Evolutionary conservation across 345 rosid species (phyloP).

Genomic region (Abelmoschus esculentus): DNA sequence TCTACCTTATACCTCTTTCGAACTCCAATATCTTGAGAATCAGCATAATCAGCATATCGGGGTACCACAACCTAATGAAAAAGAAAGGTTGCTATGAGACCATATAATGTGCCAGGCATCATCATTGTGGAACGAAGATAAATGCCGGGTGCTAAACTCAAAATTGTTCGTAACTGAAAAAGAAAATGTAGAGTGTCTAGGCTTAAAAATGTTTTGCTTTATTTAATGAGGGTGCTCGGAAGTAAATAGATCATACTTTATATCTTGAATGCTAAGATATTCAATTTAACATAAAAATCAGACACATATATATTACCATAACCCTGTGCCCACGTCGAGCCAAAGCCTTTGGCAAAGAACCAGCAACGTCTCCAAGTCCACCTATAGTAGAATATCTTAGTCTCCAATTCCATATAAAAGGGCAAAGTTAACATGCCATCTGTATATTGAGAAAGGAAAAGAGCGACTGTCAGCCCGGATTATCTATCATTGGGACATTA

Average conservation of each 20-base stretch:
- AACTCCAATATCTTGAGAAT: slow-evolving; percentile 52
- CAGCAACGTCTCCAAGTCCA: slow-evolving; percentile 99
- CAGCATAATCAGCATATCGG: slow-evolving; percentile 67
- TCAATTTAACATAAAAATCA: slow-evolving; percentile 9
- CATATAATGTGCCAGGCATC: not conserved
- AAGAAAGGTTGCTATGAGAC: not conserved
- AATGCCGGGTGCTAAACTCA: not conserved
- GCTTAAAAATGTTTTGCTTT: not conserved
- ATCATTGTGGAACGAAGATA: not conserved
- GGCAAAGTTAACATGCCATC: not conserved
- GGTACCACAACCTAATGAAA: slow-evolving; percentile 72
- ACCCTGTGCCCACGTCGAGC: slow-evolving; percentile 93
- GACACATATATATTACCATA: slow-evolving; percentile 47
- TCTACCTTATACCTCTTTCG: slow-evolving; percentile 68
- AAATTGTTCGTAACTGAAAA: not conserved
- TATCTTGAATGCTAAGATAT: not conserved
- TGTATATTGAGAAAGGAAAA: not conserved
- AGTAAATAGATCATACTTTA: not conserved
- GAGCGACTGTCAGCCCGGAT: not conserved
- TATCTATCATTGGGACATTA: slow-evolving; percentile 11
- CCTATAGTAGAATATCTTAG: slow-evolving; percentile 38
- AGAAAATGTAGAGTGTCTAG: not conserved
- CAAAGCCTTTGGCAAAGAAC: slow-evolving; percentile 92
- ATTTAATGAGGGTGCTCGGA: not conserved
- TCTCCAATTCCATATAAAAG: not conserved